Conservation (phyloP, 2,329 filamentous ascomycete species). For the Davidsoniella australis region DNA sequence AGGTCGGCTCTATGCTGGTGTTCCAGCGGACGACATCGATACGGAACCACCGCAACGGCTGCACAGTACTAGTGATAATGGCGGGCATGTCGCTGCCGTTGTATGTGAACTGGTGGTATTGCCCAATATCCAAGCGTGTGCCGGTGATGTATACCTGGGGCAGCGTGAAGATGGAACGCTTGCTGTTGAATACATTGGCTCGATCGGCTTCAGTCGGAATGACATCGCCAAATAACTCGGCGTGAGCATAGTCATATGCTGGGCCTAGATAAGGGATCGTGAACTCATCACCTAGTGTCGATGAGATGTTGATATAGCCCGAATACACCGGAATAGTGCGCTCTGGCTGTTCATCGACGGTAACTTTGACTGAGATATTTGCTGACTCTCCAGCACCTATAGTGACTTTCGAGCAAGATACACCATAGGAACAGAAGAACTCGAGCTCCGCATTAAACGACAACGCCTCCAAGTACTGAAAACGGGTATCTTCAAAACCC, state of each 20-base stretch:
- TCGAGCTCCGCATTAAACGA: neutral
- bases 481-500: neutral
- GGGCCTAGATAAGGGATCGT: constrained; percentile 5
- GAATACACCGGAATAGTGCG: constrained; percentile 2
- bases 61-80: neutral
- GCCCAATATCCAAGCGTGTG: neutral
- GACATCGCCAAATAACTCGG: neutral
- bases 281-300: neutral
- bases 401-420: neutral
- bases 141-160: constrained; percentile 3
- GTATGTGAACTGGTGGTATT: constrained; percentile 3
- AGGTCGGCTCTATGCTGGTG: constrained; percentile 2
- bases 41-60: constrained; percentile 1
- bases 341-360: constrained; percentile 36
- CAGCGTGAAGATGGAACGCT: constrained; percentile 1
- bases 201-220: neutral
- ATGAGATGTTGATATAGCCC: constrained; percentile 1
- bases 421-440: neutral
- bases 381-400: neutral
- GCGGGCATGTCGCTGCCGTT: neutral
- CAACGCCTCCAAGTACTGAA: neutral
- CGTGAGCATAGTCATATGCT: constrained; percentile 6
- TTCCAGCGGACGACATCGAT: constrained; percentile 7
- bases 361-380: constrained; percentile 27
- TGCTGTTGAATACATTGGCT: neutral